Conservation (phyloP, 228 moss, liverwort and hornwort genomes). For the Sphagnum magellanicum region DNA sequence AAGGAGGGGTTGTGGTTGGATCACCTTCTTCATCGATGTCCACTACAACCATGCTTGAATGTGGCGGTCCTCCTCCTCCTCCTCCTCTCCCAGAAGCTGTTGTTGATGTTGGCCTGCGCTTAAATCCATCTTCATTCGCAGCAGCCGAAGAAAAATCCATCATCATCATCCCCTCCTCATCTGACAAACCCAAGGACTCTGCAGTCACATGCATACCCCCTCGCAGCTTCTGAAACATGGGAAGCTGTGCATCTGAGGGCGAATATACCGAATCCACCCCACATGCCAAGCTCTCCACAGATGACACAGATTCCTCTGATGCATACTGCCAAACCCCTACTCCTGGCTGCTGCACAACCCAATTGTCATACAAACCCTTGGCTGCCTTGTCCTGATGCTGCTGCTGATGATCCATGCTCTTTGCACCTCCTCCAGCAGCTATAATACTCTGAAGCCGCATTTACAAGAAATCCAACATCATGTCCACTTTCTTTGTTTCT, state of each 20-base stretch:
- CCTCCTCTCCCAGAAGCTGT: slow-evolving; percentile 50
- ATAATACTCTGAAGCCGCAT: too few relatives aligned
- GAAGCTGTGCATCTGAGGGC: slow-evolving; percentile 26
- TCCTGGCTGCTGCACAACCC: slow-evolving; percentile 33
- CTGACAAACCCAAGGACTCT: slow-evolving; percentile 47
- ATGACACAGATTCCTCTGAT: slow-evolving; percentile 49
- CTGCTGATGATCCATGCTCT: too few relatives aligned
- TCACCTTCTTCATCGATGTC: slow-evolving; percentile 71
- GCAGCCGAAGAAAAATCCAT: too few relatives aligned
- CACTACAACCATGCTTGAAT: slow-evolving; percentile 24
- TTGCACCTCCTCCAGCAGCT: too few relatives aligned
- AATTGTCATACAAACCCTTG: slow-evolving; percentile 51
- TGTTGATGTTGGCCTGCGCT: slow-evolving; percentile 43
- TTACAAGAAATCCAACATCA: too few relatives aligned
- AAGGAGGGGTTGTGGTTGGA: too few relatives aligned
- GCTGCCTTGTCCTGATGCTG: slow-evolving; percentile 38
- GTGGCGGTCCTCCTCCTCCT: slow-evolving; percentile 27
- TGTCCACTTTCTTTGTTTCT: too few relatives aligned
- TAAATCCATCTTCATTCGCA: slow-evolving; percentile 28
- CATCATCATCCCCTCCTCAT: slow-evolving; percentile 38
- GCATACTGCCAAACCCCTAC: slow-evolving; percentile 42
- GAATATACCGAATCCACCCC: slow-evolving; percentile 42
- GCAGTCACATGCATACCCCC: slow-evolving; percentile 35
- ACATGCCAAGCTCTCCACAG: slow-evolving; percentile 38
- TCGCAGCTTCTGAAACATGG: slow-evolving; percentile 48